Evolutionary conservation across 768 basidiomycete species (phyloP).

Genomic region (Bullera alba): DNA sequence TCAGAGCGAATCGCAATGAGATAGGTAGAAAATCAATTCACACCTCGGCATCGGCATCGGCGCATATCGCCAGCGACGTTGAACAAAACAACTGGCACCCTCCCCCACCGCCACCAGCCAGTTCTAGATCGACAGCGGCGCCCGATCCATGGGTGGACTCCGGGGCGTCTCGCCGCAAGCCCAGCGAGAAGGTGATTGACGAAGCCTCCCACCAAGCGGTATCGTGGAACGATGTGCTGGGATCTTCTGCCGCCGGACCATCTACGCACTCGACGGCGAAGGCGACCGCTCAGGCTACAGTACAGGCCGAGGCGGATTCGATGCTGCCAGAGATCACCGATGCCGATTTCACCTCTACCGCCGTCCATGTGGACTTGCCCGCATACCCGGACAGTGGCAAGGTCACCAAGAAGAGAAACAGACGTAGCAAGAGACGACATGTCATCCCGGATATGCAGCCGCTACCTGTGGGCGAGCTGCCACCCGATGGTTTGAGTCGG

Average conservation of each 20-base stretch:
- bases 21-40: too few species aligned
- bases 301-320: not conserved
- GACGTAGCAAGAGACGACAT: not conserved
- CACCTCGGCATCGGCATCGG: too few species aligned
- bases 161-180: too few species aligned
- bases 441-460: slow-evolving; percentile 49
- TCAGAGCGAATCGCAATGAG: too few species aligned
- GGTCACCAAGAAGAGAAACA: not conserved
- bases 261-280: not conserved
- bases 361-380: not conserved
- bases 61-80: too few species aligned
- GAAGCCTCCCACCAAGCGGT: too few species aligned
- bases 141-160: too few species aligned
- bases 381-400: not conserved
- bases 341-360: not conserved
- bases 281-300: not conserved
- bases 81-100: too few species aligned
- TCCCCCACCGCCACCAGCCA: too few species aligned
- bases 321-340: not conserved
- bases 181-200: not conserved
- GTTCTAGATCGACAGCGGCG: too few species aligned
- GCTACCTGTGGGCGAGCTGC: slow-evolving; percentile 15
- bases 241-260: not conserved
- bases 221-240: not conserved
- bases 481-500: slow-evolving; percentile 44